Evolutionary conservation across 2,329 filamentous ascomycete species (phyloP).

Genomic region (Camptophora hylomeconis): DNA sequence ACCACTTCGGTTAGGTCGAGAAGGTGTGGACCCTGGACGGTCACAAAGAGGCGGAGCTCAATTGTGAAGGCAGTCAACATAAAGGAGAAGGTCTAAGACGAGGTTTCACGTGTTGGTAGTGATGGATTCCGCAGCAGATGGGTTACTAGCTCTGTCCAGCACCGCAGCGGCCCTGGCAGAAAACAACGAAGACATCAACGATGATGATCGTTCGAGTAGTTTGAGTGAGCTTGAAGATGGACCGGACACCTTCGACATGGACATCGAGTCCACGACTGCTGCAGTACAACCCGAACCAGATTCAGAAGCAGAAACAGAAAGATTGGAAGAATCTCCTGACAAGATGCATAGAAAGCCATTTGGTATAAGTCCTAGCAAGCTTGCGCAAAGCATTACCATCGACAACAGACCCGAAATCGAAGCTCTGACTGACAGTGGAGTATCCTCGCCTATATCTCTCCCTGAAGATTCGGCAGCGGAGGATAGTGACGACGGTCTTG

Average conservation of each 20-base stretch:
- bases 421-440: constrained; percentile 25
- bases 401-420: constrained; percentile 17
- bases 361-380: constrained; percentile 64
- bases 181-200: constrained; percentile 34
- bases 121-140: constrained; percentile 28
- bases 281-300: constrained; percentile 50
- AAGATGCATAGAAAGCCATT: constrained; percentile 44
- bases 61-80: too few species aligned
- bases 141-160: constrained; percentile 22
- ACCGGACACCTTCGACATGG: constrained; percentile 25
- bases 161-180: constrained; percentile 22
- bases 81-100: too few species aligned
- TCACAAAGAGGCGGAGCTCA: too few species aligned
- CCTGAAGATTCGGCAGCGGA: constrained; percentile 13
- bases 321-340: constrained; percentile 76
- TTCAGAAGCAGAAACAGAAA: constrained; percentile 87
- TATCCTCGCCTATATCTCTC: constrained; percentile 16
- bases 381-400: constrained; percentile 38
- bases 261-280: constrained; percentile 18
- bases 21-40: too few species aligned
- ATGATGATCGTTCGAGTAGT: constrained; percentile 73
- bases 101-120: too few species aligned
- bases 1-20: too few species aligned
- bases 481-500: constrained; percentile 12
- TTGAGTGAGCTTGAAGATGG: constrained; percentile 86